A percentile compares a stretch with the other conserved stretches of the same genome.
These are phyloP conservation scores for Scheffersomyces spartinae DNA, from an alignment of 805 yeast genomes.

Conservation along the genomic window DNA sequence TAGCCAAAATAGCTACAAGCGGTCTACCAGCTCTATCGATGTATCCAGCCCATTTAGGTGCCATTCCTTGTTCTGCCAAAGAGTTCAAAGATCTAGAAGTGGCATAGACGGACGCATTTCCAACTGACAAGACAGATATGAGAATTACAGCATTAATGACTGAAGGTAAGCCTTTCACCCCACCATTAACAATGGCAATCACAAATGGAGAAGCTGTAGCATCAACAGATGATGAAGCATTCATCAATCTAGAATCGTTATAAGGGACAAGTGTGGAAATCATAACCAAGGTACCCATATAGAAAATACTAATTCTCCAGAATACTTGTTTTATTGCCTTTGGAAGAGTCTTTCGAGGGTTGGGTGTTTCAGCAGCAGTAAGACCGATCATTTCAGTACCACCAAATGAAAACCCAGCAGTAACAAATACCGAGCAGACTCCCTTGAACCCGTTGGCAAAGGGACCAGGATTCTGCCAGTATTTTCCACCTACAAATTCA, in stretches of 20 bases:
- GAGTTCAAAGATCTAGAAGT: constrained; percentile 40
- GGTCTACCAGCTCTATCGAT: constrained; percentile 54
- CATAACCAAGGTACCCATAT: constrained; percentile 16
- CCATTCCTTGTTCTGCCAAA: constrained; percentile 48
- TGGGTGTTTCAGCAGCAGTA: constrained; percentile 30
- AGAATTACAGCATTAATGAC: constrained; percentile 28
- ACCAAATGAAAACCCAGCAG: constrained; percentile 31
- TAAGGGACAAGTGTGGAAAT: constrained; percentile 14
- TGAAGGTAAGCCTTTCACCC: constrained; percentile 23
- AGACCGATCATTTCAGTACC: constrained; percentile 31
- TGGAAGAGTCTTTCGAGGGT: constrained; percentile 26
- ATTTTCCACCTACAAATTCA: constrained; percentile 19
- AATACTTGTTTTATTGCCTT: constrained; percentile 31
- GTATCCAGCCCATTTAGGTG: constrained; percentile 40
- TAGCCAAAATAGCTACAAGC: constrained; percentile 37
- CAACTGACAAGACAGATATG: constrained; percentile 24
- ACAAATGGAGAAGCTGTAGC: constrained; percentile 34
- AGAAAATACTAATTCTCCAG: constrained; percentile 30
- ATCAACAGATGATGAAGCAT: constrained; percentile 22
- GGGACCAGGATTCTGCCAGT: constrained; percentile 30
- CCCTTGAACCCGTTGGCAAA: constrained; percentile 30
- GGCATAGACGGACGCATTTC: constrained; percentile 26
- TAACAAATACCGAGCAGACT: constrained; percentile 26
- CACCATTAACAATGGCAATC: constrained; percentile 27
- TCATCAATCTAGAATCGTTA: constrained; percentile 11